Base-by-base conservation (phyloP, 2,329 filamentous ascomycete species). In the Epichloe festucae region DNA sequence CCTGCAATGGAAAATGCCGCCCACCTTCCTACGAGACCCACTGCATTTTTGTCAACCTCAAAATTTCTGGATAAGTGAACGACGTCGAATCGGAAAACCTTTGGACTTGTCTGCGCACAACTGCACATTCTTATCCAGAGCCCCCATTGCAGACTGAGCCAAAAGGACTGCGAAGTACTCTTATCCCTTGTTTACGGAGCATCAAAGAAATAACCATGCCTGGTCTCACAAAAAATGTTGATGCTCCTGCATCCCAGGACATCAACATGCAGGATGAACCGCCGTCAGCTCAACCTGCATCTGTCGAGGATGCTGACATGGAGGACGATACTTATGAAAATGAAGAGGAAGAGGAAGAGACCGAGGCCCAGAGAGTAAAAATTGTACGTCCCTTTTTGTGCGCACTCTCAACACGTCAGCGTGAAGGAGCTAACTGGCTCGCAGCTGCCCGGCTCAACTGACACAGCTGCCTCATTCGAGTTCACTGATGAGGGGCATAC, bases 401-500 rank as follows among this genome's bases (percentile, higher is more conserved):
- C 35, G 27, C 31, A 36, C 11, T 41, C 19, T 7, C 1, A 38
- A 38, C n/a, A 36, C 17, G 35, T 44, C n/a, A 3, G 31, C 4
- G 15, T 4, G 40, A 36, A 27, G 34, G n/a, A n/a, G 41, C 48
- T 51, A 35, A 51, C 43, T 51, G 8, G 5, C 23, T 19, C 17
- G 38, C 54, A 96, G 91, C 74, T 96, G 31, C 85, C 89, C 38
- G 90, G 90, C 46, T 87, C 87, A 51, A 85, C 78, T 70, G 86
- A 91, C 48, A 91, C 85, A 8, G 90, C 90, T 4, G 93, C 93
- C 34, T 95, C 89, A 15, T 98, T 97, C 65, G 88, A 97, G 66
- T 95, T 98, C 62, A 81, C 87, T 54, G 84, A 88, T 45, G 93
- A 98, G 72, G 89, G 94, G 43, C 93, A 98, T 69, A 98, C 93